Percentiles rank a stretch among this genome's conserved stretches.
Evolutionary conservation across 2,329 filamentous ascomycete species (phyloP).

Genomic region (Cladosporium sp.): DNA sequence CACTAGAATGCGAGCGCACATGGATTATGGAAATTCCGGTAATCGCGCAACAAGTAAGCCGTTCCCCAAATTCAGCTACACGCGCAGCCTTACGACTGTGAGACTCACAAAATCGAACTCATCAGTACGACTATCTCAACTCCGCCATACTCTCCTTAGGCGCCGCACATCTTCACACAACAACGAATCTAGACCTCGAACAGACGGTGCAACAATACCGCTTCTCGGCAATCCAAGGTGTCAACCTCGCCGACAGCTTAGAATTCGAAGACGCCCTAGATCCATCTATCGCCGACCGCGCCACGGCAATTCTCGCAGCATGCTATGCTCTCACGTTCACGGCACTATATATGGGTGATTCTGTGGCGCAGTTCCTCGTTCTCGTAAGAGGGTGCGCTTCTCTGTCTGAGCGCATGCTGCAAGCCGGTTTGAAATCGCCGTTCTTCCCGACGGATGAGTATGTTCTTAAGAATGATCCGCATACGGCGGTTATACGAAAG

Average conservation of each 20-base stretch:
- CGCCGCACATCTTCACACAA: background rate
- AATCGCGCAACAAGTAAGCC: slow-evolving; percentile 6
- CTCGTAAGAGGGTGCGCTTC: slow-evolving; percentile 3
- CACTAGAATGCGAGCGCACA: slow-evolving; percentile 1
- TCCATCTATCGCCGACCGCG: background rate
- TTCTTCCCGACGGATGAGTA: background rate
- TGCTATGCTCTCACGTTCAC: slow-evolving; percentile 2
- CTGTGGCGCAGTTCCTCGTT: slow-evolving; percentile 3
- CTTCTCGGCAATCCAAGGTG: slow-evolving; percentile 2
- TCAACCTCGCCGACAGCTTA: slow-evolving; percentile 7
- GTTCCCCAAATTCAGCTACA: background rate
- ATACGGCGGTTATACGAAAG: slow-evolving; percentile 2
- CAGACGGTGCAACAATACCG: slow-evolving; percentile 4
- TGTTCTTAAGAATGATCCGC: background rate
- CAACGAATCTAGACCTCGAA: background rate
- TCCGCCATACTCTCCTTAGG: slow-evolving; percentile 2
- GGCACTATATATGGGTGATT: slow-evolving; percentile 6
- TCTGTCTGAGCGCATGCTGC: background rate
- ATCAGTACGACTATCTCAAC: background rate
- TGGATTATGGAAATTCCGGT: slow-evolving; percentile 5
- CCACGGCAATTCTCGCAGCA: slow-evolving; percentile 1
- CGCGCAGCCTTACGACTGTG: background rate
- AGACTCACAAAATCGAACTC: background rate
- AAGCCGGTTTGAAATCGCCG: slow-evolving; percentile 2
- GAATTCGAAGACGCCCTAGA: background rate